Conservation (phyloP, 306 rosid genomes). For the Coriaria nepalensis region DNA sequence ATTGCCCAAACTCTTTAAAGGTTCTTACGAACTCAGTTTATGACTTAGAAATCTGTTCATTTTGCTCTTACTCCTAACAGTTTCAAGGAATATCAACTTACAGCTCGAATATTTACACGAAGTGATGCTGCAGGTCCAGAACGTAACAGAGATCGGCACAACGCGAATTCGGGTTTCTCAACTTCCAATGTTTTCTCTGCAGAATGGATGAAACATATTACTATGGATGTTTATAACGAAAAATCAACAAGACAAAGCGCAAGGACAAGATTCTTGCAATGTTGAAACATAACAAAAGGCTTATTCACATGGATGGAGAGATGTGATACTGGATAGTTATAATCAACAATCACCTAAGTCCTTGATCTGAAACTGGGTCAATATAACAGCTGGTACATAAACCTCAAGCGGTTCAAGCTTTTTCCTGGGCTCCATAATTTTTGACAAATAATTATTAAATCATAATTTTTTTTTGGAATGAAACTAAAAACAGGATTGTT, state of each 20-base stretch:
- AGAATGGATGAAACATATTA: neutral
- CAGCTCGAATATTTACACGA: constrained; percentile 75
- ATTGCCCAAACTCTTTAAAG: constrained; percentile 8
- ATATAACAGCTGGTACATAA: constrained; percentile 72
- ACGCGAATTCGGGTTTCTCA: constrained; percentile 46
- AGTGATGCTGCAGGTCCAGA: constrained; percentile 88
- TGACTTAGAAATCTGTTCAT: too few relatives aligned
- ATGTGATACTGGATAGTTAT: too few relatives aligned
- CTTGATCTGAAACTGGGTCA: constrained; percentile 68
- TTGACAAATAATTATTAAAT: constrained; percentile 5
- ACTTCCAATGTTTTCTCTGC: constrained; percentile 54
- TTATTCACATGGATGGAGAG: too few relatives aligned
- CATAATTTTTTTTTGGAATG: neutral
- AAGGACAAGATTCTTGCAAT: too few relatives aligned
- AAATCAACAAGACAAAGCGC: too few relatives aligned
- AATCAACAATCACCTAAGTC: constrained; percentile 52
- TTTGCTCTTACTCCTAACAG: neutral
- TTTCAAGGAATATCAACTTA: constrained; percentile 25
- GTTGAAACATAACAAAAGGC: neutral
- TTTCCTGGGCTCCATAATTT: constrained; percentile 32
- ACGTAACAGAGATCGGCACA: constrained; percentile 71
- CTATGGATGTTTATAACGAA: too few relatives aligned
- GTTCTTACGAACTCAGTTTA: constrained; percentile 7
- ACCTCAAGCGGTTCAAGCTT: constrained; percentile 81
- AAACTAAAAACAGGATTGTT: neutral